A percentile compares a stretch with the other conserved stretches of the same genome.
Conservation (phyloP, 2,329 filamentous ascomycete genomes). For the Fusarium sp. region DNA sequence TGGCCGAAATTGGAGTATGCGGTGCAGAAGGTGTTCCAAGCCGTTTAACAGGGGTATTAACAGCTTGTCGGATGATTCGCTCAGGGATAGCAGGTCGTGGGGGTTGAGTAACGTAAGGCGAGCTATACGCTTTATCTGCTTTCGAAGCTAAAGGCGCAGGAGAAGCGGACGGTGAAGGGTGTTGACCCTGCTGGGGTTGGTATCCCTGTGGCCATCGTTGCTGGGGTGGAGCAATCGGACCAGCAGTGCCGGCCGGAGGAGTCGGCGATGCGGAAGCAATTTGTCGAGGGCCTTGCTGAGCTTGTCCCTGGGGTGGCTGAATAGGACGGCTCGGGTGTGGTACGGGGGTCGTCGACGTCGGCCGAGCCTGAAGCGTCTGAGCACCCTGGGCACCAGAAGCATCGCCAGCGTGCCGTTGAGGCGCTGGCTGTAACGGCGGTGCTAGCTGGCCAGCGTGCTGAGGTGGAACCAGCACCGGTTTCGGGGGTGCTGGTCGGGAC, state of each 20-base stretch:
- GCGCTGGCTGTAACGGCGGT: conserved; percentile 55
- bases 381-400: conserved; percentile 35
- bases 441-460: conserved; percentile 56
- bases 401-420: conserved; percentile 46
- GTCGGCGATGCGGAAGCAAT: conserved; percentile 53
- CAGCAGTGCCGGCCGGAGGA: conserved; percentile 41
- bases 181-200: conserved; percentile 50
- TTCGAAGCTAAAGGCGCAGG: conserved; percentile 45
- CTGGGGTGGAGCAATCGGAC: conserved; percentile 48
- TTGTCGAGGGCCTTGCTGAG: conserved; percentile 48
- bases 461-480: conserved; percentile 54
- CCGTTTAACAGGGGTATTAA: conserved; percentile 54
- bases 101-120: conserved; percentile 52
- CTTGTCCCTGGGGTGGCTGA: conserved; percentile 50
- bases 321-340: conserved; percentile 53
- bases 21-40: conserved; percentile 53
- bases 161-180: conserved; percentile 46
- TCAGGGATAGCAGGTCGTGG: conserved; percentile 59
- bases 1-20: conserved; percentile 54
- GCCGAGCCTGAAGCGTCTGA: conserved; percentile 49
- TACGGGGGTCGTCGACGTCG: conserved; percentile 54
- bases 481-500: conserved; percentile 45
- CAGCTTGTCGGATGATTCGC: conserved; percentile 59
- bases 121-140: conserved; percentile 47
- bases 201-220: conserved; percentile 55